Conservation (phyloP, 768 basidiomycete genomes). For the Porphyrellus cyaneotinctus region DNA sequence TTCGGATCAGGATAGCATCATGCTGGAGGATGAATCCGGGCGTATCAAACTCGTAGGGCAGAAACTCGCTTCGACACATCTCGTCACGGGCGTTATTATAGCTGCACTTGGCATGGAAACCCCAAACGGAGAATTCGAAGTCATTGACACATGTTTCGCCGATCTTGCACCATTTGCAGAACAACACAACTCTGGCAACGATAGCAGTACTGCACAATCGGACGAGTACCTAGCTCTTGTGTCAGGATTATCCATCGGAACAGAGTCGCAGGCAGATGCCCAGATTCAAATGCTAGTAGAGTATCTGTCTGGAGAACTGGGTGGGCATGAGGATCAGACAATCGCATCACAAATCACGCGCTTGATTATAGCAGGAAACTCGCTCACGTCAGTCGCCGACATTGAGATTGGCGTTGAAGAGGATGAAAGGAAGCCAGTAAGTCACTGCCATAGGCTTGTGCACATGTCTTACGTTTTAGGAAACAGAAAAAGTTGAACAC, state of each 20-base stretch:
- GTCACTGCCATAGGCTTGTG: conserved; percentile 21
- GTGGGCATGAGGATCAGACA: conserved; percentile 61
- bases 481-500: conserved; percentile 65
- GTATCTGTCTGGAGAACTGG: conserved; percentile 81
- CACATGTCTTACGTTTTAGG: conserved; percentile 13
- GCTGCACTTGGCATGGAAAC: conserved; percentile 92
- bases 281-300: conserved; percentile 86
- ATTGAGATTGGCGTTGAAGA: conserved; percentile 33
- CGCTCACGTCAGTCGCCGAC: conserved; percentile 52
- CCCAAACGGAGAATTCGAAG: conserved; percentile 86
- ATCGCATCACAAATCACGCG: conserved; percentile 73
- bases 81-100: conserved; percentile 91
- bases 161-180: conserved; percentile 62
- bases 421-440: conserved; percentile 55
- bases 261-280: conserved; percentile 56
- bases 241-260: conserved; percentile 82
- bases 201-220: conserved; percentile 26
- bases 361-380: conserved; percentile 88
- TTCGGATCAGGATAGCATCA: conserved; percentile 73
- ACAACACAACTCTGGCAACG: conserved; percentile 20
- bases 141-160: conserved; percentile 81
- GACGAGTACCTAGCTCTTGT: conserved; percentile 83
- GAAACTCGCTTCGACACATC: conserved; percentile 48
- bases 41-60: conserved; percentile 85
- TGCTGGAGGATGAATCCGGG: conserved; percentile 96